Base-by-base conservation (phyloP, 352 stramenopile species). In the Pythium sp. region DNA sequence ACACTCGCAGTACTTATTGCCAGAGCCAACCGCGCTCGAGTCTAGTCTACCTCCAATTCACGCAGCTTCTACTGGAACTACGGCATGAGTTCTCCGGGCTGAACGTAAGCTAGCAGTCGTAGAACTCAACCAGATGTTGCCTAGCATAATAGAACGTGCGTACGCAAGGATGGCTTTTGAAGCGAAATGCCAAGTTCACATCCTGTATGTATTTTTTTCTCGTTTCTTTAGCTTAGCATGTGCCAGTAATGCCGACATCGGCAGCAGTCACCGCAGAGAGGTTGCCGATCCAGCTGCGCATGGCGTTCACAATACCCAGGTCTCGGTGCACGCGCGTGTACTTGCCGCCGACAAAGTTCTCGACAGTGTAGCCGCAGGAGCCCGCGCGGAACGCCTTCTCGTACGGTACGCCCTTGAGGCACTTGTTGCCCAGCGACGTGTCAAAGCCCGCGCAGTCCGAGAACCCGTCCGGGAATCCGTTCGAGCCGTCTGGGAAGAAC, bases 261-360 rank as follows among this genome's bases (percentile, higher is more conserved):
- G 63, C 65, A 20, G 72, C 63, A n/a, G 67, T 71, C 14, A 82
- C 76, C 9, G 68, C 34, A 6, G 59, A 62, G 7, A 87, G 71
- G 1, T 47, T 61, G 30, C 77, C 74, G 18, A 89, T 56, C 79
- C 79, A 90, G 8, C 46, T 61, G 30, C 81, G 75, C 84, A 92
- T 91, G 11, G 82, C 73, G 38, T 89, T 89, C 43, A 92, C 81
- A 22, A 92, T 89, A 1, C 69, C 47, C 49, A 89, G 54, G 58
- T 92, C 84, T n/a, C 82, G 78, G 57, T 92, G 82, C 32, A 87
- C 80, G 20, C 82, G 84, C 41, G 81, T 89, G 65, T 84, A 89
- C 46, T 83, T 86, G 57, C 74, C 77, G 51, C 76, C 77, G 5
- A 61, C 74, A 22, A 84, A 84, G 22, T 70, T 43, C 55, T 84